Base-by-base conservation (phyloP, 2,329 filamentous ascomycete genomes). In the Nemania sp. region DNA sequence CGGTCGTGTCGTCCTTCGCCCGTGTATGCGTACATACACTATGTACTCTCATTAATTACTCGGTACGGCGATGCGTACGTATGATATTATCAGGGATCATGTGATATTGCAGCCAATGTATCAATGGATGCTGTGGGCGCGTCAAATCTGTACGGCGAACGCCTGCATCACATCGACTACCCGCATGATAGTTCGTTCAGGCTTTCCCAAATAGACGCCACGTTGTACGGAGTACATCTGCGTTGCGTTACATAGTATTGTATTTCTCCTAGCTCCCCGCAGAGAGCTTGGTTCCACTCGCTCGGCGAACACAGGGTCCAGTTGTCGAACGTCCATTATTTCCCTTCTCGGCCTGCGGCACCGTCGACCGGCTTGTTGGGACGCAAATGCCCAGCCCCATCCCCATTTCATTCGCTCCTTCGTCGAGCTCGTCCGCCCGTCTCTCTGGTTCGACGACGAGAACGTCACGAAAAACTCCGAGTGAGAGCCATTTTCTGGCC, bases 31-130 rank as follows among this genome's bases (percentile, higher is more conserved):
- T 45, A 24, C 30, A 34, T 45, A 23, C 42, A n/a, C 7, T 33
- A 43, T 14, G 12, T 43, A 11, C 41, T 14, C n/a, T n/a, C n/a
- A n/a, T n/a, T n/a, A n/a, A n/a, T n/a, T n/a, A n/a, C n/a, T n/a
- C n/a, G n/a, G n/a, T n/a, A n/a, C n/a, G n/a, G n/a, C n/a, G n/a
- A n/a, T n/a, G n/a, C n/a, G n/a, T n/a, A n/a, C n/a, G n/a, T n/a
- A 41, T 41, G 6, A 24, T 24, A 26, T 41, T n/a, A 41, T 41
- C 39, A 17, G 39, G 39, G 39, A 41, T 41, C 23, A 26, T 26
- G 39, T 41, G 23, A 26, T 41, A 41, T 41, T 26, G 39, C 39
- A 41, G 22, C 39, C 39, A 41, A 41, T 40, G 12, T 40, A 40
- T n/a, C 9, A 7, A n/a, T n/a, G n/a, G 15, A 41, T 24, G 37